These are phyloP conservation scores for Phytophthora syringae DNA, from an alignment of 352 stramenopile genomes.

Conservation along the genomic window DNA sequence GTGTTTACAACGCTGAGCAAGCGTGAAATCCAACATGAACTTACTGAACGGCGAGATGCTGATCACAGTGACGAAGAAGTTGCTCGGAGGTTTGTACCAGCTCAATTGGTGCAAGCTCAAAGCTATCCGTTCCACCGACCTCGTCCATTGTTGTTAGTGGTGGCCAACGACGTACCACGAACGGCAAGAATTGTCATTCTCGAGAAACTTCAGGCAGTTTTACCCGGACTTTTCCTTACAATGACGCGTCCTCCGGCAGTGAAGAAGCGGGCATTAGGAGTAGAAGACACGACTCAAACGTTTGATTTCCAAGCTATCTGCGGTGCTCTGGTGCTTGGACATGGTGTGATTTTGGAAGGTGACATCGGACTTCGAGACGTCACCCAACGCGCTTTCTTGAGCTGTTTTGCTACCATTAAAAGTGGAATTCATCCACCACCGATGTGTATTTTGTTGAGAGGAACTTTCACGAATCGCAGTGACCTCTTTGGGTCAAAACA, in stretches of 20 bases:
- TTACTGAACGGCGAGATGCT: constrained; percentile 40
- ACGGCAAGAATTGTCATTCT: constrained; percentile 46
- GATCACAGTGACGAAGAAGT: constrained; percentile 47
- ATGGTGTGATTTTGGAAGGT: constrained; percentile 78
- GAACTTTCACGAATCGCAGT: constrained; percentile 56
- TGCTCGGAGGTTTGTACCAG: constrained; percentile 68
- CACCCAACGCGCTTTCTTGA: constrained; percentile 61
- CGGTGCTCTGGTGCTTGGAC: constrained; percentile 48
- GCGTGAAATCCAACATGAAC: constrained; percentile 52
- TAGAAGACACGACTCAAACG: constrained; percentile 2
- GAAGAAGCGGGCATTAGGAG: constrained; percentile 7
- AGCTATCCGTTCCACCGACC: constrained; percentile 43
- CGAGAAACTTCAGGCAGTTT: constrained; percentile 40
- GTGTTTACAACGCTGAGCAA: constrained; percentile 42
- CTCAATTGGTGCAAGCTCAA: constrained; percentile 44
- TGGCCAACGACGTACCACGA: constrained; percentile 71
- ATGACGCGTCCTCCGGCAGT: constrained; percentile 50
- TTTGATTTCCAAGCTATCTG: constrained; percentile 50
- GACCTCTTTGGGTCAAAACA: constrained; percentile 27
- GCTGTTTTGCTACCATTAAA: constrained; percentile 70
- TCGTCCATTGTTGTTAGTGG: constrained; percentile 70
- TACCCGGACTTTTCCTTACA: constrained; percentile 79
- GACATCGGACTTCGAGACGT: constrained; percentile 76
- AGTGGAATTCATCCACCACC: constrained; percentile 64
- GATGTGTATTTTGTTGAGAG: constrained; percentile 68